Evolutionary conservation across 2,329 filamentous ascomycete genomes (phyloP), one percentile per base, ranked within the genome.

Genomic region (Hypoxylon sp.): DNA sequence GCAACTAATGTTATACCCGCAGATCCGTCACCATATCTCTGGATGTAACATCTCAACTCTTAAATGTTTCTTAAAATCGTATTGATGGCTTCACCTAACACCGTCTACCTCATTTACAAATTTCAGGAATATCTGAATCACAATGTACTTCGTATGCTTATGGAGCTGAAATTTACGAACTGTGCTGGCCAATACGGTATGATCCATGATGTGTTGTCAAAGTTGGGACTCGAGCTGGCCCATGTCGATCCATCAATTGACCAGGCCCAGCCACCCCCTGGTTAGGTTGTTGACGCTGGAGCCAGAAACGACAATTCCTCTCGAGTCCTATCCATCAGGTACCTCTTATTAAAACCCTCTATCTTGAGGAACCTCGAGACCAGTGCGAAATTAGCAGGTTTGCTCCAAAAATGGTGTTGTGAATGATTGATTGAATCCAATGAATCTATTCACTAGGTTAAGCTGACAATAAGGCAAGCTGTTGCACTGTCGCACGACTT

Each of bases 171-270:
- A 36, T 46, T 56, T 30, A 41, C 34, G 30, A 61, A 57, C 28
- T 34, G 38, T n/a, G 51, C 36, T 56, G 46, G n/a, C 50, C 50
- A 28, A 30, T 53, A 48, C n/a, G n/a, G n/a, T n/a, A n/a, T n/a
- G n/a, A n/a, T n/a, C n/a, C n/a, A n/a, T 51, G 58, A 63, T 68
- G 66, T 32, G 66, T 57, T 68, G 66, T 68, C 66, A 68, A 56
- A 56, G 55, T 30, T 46, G 23, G 52, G 51, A 51, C 48, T 59
- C 21, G 41, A 41, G 46, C 38, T 28, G 63, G 57, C 36, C 63
- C 66, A 66, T 52, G 63, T 63, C 59, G 55, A 52, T 60, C 53
- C 62, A 23, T 57, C n/a, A 43, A 11, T 34, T 41, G 41, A 38
- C 21, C 53, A 58, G 55, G 25, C 63, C 58, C 23, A 51, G 51